Evolutionary conservation across 2,329 filamentous ascomycete species (phyloP), one percentile per base, ranked within the genome.

Genomic region (Gliomastix tumulicola): DNA sequence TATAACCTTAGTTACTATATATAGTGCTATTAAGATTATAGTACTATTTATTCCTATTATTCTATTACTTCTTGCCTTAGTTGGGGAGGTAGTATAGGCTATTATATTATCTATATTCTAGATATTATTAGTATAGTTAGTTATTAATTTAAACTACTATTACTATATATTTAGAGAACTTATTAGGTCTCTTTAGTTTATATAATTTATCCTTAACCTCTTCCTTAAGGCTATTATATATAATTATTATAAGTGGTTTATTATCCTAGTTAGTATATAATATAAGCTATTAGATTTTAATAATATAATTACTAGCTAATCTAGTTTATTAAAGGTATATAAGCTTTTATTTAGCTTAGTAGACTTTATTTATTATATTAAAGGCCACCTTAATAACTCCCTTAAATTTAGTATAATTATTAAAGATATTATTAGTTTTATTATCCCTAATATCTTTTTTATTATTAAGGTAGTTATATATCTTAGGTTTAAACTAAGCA

Each of bases 181-280:
- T 6, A 10, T 28, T 30, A 19, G 17, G 22, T 4, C 17, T 15
- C 12, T 30, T 32, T 34, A n/a, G n/a, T 17, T 30, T 39, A 39
- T 34, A 39, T 3, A 35, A 21, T 19, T 36, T 36, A 36, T 39
- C 25, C 13, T 39, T 39, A 32, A 34, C n/a, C 20, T 34, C 22
- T 15, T 23, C 21, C 15, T 22, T 21, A 7, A 34, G 32, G 6
- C 32, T 22, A 3, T 36, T 30, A n/a, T 27, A 31, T 12, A 18
- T 22, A 30, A 11, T 15, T 32, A 7, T 20, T 35, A 7, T 27
- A 11, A 21, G 13, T 13, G 16, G 12, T n/a, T n/a, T 21, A 11
- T 34, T 13, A 13, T 10, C 20, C n/a, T 34, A 13, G 17, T 21
- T 34, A 22, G n/a, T 34, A 17, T 19, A 19, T 7, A 22, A 39